These are phyloP conservation scores for Fusarium buxicola DNA, from an alignment of 2,329 filamentous ascomycete genomes.

Conservation along the genomic window DNA sequence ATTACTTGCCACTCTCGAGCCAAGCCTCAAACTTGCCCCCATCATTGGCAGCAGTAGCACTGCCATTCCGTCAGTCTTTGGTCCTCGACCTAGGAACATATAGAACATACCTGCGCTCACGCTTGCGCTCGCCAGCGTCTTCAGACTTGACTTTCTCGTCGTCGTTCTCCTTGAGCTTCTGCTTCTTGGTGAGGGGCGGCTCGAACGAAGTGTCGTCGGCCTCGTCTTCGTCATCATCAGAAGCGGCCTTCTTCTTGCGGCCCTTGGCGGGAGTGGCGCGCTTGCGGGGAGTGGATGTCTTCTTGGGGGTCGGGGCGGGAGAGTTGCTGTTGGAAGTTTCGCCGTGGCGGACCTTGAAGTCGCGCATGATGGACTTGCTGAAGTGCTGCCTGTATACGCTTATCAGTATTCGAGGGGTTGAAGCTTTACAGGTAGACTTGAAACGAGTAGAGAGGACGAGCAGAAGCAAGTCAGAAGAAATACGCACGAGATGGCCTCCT, in stretches of 20 bases:
- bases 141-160: conserved; percentile 34
- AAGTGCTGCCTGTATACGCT: conserved; percentile 52
- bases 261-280: conserved; percentile 31
- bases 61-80: conserved; percentile 17
- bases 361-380: conserved; percentile 52
- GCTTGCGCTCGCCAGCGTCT: conserved; percentile 4
- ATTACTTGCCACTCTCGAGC: conserved; percentile 1
- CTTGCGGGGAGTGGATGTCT: conserved; percentile 35
- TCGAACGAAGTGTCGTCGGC: conserved; percentile 16
- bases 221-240: conserved; percentile 31
- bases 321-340: not conserved
- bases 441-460: not conserved
- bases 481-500: conserved; percentile 55
- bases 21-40: conserved; percentile 29
- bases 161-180: conserved; percentile 46
- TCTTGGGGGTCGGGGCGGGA: conserved; percentile 36
- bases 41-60: conserved; percentile 22
- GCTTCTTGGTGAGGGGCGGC: conserved; percentile 45
- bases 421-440: not conserved
- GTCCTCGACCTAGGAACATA: not conserved
- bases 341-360: conserved; percentile 49
- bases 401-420: not conserved
- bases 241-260: conserved; percentile 29
- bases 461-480: not conserved
- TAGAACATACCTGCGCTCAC: conserved; percentile 35